Conservation (phyloP, 78 protist genomes). For the Paulinella micropora region DNA sequence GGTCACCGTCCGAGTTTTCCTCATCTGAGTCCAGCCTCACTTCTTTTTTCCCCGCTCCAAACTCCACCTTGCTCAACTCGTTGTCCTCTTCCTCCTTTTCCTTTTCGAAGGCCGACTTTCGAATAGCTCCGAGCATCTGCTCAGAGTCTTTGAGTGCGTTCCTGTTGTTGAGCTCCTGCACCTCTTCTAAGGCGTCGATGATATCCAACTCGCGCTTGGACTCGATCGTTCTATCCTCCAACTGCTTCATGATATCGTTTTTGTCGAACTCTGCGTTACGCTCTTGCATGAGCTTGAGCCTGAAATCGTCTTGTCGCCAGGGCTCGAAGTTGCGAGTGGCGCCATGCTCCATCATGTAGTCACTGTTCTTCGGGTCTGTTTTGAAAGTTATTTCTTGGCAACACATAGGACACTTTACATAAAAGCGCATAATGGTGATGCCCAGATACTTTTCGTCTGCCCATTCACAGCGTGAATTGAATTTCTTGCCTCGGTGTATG, state of each 20-base stretch:
- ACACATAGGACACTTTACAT: neutral
- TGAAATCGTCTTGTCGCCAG: slow-evolving; percentile 42
- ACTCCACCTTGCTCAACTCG: too few relatives aligned
- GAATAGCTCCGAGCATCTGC: too few relatives aligned
- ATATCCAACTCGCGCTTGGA: slow-evolving; percentile 75
- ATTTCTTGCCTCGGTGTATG: slow-evolving; percentile 68
- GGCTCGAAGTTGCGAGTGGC: slow-evolving; percentile 64
- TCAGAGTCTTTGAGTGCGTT: too few relatives aligned
- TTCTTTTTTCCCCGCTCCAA: too few relatives aligned
- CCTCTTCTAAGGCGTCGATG: slow-evolving; percentile 72
- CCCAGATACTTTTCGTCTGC: neutral
- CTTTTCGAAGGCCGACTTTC: too few relatives aligned
- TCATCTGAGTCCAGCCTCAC: too few relatives aligned
- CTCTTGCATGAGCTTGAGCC: neutral
- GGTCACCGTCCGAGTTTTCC: too few relatives aligned
- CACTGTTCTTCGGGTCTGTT: slow-evolving; percentile 61
- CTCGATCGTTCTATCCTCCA: slow-evolving; percentile 44
- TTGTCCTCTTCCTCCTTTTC: too few relatives aligned
- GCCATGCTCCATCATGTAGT: slow-evolving; percentile 64
- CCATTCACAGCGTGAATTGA: slow-evolving; percentile 59
- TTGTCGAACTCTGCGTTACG: neutral
- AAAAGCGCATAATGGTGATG: neutral
- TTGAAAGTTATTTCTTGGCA: neutral
- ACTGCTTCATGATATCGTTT: neutral
- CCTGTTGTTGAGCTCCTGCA: slow-evolving; percentile 42